Evolutionary conservation across 2,329 filamentous ascomycete genomes (phyloP), one percentile per base, ranked within the genome.

Genomic region (Sarocladiaceae sp.): DNA sequence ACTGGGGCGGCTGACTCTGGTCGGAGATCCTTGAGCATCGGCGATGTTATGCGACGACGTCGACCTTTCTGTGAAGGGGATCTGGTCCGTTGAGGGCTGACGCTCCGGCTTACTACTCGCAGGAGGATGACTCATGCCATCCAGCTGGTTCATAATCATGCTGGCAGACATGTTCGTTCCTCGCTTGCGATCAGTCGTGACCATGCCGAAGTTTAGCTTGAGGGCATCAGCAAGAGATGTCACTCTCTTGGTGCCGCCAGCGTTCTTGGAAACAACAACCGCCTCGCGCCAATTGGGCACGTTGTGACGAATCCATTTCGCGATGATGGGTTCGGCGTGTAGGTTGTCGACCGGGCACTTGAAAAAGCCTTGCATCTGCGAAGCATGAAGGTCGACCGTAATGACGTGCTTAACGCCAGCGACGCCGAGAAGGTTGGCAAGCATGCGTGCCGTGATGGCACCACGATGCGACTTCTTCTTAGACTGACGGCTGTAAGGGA

Each of bases 311-410:
- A 99, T 96, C 94, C 94, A 99, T 61, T 90, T 88, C 51, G 93
- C 91, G 63, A 99, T 90, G 57, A 97, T 80, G 15, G 94, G 93
- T 69, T 99, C 94, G 50, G 94, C 94, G 62, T 96, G 90, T 51
- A 99, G 84, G 65, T 99, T 97, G 71, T 99, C 94, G 55, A 99
- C 93, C 0, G 94, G 94, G 61, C 93, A 96, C 65, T 89, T 89
- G 79, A 99, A 99, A 75, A 99, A 99, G 54, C 94, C 94, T 73
- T 99, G 94, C 90, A 97, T 97, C 74, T 97, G 94, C n/a, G 88
- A 91, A 51, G 89, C 89, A 73, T 99, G 94, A 26, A 99, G 80
- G 66, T 99, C 94, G 65, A 99, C 88, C 15, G 94, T 99, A 63
- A 99, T 92, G 68, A 99, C 89, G 75, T 99, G 94, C 72, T 96